Conservation (phyloP, 768 basidiomycete species). For the Xerocomus spinulosus region DNA sequence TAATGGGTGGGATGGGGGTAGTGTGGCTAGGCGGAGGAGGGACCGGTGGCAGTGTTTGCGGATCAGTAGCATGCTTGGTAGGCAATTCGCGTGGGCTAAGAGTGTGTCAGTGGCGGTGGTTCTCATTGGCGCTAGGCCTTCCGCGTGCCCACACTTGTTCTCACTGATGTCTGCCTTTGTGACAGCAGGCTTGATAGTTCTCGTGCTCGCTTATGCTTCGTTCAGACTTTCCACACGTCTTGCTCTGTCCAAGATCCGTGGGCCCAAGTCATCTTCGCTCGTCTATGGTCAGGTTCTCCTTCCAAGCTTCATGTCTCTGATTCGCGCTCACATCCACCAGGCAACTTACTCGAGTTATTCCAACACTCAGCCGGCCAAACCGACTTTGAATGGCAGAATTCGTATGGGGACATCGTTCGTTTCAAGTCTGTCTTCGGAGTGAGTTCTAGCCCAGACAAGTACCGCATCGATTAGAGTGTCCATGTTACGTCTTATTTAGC, state of each 20-base stretch:
- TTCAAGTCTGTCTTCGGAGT: constrained; percentile 28
- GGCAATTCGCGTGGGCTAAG: too few relatives aligned
- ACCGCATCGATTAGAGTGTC: background rate
- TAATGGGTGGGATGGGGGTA: too few relatives aligned
- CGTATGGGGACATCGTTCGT: constrained; percentile 28
- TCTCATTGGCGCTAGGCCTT: too few relatives aligned
- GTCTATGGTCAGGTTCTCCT: constrained; percentile 6
- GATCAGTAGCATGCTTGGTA: too few relatives aligned
- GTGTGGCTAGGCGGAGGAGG: too few relatives aligned
- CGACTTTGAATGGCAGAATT: constrained; percentile 29
- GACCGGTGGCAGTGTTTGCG: too few relatives aligned
- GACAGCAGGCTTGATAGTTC: background rate
- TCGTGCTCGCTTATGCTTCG: constrained; percentile 2
- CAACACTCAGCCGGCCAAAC: constrained; percentile 23
- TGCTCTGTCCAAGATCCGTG: constrained; percentile 14
- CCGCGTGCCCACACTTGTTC: too few relatives aligned
- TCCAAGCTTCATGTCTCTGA: constrained; percentile 9
- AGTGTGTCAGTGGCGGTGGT: too few relatives aligned
- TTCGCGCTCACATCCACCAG: constrained; percentile 20
- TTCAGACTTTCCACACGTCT: background rate
- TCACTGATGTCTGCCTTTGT: background rate
- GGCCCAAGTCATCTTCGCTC: constrained; percentile 23
- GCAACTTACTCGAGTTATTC: constrained; percentile 27
- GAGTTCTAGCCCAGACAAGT: background rate
- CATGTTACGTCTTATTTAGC: constrained; percentile 27